A percentile compares a stretch with the other conserved stretches of the same genome.
These are phyloP conservation scores for Euphrasia arctica DNA, from an alignment of 305 asterid species.

Conservation along the genomic window DNA sequence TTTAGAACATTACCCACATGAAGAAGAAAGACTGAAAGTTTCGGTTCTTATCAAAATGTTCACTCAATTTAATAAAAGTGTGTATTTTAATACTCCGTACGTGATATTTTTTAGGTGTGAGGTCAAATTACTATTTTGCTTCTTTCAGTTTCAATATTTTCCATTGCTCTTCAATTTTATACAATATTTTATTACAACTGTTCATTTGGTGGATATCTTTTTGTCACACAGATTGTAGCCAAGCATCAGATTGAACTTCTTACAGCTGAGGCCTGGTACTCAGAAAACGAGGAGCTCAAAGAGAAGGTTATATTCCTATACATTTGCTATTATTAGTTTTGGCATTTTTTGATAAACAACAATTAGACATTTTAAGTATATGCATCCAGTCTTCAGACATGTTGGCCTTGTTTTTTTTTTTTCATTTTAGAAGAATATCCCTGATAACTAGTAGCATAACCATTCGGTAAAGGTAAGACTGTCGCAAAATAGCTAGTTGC, in stretches of 20 bases:
- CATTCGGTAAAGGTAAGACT: background rate
- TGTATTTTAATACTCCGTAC: background rate
- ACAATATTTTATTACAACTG: background rate
- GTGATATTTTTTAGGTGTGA: background rate
- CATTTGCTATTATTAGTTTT: constrained; percentile 4
- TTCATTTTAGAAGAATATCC: background rate
- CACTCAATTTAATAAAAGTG: background rate
- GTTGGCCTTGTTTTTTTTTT: background rate
- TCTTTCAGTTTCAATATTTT: background rate
- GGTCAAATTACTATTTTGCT: background rate
- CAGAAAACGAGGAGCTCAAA: constrained; percentile 56
- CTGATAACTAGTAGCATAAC: constrained; percentile 3
- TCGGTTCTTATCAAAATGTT: background rate
- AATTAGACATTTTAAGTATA: background rate
- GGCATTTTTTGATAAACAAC: constrained; percentile 1
- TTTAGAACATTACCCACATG: background rate
- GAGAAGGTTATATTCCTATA: constrained; percentile 48
- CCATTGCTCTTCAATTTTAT: background rate
- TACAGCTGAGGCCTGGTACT: constrained; percentile 73
- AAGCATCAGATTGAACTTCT: constrained; percentile 48
- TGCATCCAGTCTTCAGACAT: background rate
- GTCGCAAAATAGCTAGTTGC: constrained; percentile 1
- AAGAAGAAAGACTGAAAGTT: background rate
- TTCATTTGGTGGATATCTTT: constrained; percentile 18
- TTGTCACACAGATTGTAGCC: constrained; percentile 41